Percentiles rank a stretch among this genome's conserved stretches.
Conservation (phyloP, 306 rosid species). For the Leucaena leucocephala region DNA sequence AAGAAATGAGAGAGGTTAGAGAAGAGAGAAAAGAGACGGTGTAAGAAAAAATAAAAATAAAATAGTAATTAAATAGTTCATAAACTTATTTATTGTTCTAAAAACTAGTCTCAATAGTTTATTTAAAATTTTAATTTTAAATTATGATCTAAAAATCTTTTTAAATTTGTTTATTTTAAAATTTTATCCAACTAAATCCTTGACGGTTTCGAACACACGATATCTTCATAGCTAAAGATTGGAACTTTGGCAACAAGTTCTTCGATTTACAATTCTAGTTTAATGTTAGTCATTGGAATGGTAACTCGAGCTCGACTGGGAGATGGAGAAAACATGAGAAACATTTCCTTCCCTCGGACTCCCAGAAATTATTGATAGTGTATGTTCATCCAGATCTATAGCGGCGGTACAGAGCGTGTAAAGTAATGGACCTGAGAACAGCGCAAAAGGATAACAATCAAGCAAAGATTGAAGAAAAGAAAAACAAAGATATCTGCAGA, state of each 20-base stretch:
- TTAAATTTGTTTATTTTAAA: too few species aligned
- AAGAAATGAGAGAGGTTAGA: too few species aligned
- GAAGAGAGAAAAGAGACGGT: too few species aligned
- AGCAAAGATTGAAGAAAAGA: slow-evolving; percentile 7
- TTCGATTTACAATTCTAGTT: slow-evolving; percentile 14
- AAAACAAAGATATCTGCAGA: slow-evolving; percentile 8
- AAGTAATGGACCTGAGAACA: slow-evolving; percentile 69
- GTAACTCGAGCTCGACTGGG: slow-evolving; percentile 48
- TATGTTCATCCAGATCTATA: slow-evolving; percentile 65
- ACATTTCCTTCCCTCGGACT: slow-evolving; percentile 56
- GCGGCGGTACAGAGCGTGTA: slow-evolving; percentile 70
- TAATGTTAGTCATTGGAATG: slow-evolving; percentile 15
- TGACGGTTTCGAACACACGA: too few species aligned
- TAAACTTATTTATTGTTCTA: too few species aligned
- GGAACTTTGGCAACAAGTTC: slow-evolving; percentile 34
- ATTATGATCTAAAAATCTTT: too few species aligned
- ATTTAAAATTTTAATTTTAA: too few species aligned
- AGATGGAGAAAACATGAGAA: slow-evolving; percentile 56
- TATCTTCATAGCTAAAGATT: background rate
- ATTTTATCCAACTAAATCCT: too few species aligned
- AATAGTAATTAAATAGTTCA: too few species aligned
- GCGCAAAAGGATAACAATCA: background rate
- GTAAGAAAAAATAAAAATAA: too few species aligned
- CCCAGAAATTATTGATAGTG: slow-evolving; percentile 72
- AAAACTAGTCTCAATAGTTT: too few species aligned